Base-by-base conservation (phyloP, 106 monocot genomes). In the Narthecium ossifragum region DNA sequence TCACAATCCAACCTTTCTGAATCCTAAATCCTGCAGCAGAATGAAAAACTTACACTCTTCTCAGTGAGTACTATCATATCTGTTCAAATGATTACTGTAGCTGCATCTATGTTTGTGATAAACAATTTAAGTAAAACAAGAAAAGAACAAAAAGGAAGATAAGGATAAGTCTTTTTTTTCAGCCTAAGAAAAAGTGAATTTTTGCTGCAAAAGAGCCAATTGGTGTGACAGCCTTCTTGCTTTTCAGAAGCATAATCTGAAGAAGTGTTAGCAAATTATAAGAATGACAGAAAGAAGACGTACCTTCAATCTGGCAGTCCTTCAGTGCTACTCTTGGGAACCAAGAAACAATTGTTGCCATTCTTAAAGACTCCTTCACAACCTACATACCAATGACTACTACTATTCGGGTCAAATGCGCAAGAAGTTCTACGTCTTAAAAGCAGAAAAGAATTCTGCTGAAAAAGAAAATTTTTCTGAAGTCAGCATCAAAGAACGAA, bases 261-360 rank as follows among this genome's bases (percentile, higher is more conserved):
- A n/a, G n/a, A n/a, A n/a, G n/a, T 34, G 7, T 31, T 23, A 28
- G 5, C 30, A 2, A 0, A 46, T 24, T 10, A 11, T 39, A 2
- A 28, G 15, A 38, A 10, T 5, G 1, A 26, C 7, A 30, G 46
- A 17, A 21, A 29, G 31, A 20, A 39, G 17, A 38, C n/a, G 3
- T 56, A 86, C 90, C 90, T 82, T 66, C 90, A 61, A 86, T 62
- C 41, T 82, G 70, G 54, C 75, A 74, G 55, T 91, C 85, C 55
- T 69, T 73, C n/a, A 82, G 57, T 52, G 90, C 82, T 40, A 82
- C 61, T 61, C 79, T 73, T 24, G 90, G 90, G 54, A 91, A 91
- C 90, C 90, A 91, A 45, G 85, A 76, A 15, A 91, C 90, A 22
- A 91, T 83, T 17, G 78, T 82, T 53, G 85, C 79, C 82, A 86